Evolutionary conservation across 495 filamentous ascomycete species (phyloP), one percentile per base, ranked within the genome.

Genomic region (Penicillium dipodomyicola): DNA sequence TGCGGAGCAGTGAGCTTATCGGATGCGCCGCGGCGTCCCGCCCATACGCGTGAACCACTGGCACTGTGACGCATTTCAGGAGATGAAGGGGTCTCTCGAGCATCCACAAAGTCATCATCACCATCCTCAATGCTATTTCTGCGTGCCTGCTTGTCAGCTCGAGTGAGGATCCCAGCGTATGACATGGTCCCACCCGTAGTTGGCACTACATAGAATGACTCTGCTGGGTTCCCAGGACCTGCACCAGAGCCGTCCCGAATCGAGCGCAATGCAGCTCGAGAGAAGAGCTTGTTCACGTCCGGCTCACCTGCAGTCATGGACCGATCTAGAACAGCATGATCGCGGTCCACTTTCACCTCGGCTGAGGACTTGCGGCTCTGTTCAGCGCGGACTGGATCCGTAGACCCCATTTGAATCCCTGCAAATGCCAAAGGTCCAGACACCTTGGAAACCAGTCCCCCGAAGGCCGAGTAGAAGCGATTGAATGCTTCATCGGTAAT

Each of bases 151-250:
- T 85, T 87, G 50, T 87, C 82, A 3, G 84, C 87, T 54, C 88
- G 84, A 9, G 82, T 83, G 1, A 96, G 75, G 27, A 98, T 95
- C 43, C 84, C 88, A 4, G 94, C 92, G 67, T 97, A 98, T 0
- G 90, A 89, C 41, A 89, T 83, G 0, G 91, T 96, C 54, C 91
- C 89, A 27, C 94, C 94, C 5, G 89, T 89, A 0, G 88, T 86
- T 9, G 93, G 94, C 0, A 98, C 94, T 1, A 98, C 89, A 66
- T 97, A 97, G 77, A 97, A 98, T 27, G 87, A 91, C 66, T 97
- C 92, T 35, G 84, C 84, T 19, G 85, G 72, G 23, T 69, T 76
- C 20, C 62, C 70, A 25, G 74, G 72, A 22, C 71, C 62, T 14
- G 69, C 63, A 9, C 72, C 71, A 2, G 75, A 67, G 12, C 80